Conservation (phyloP, 2,329 filamentous ascomycete species). For the Aaosphaeria arxii region DNA sequence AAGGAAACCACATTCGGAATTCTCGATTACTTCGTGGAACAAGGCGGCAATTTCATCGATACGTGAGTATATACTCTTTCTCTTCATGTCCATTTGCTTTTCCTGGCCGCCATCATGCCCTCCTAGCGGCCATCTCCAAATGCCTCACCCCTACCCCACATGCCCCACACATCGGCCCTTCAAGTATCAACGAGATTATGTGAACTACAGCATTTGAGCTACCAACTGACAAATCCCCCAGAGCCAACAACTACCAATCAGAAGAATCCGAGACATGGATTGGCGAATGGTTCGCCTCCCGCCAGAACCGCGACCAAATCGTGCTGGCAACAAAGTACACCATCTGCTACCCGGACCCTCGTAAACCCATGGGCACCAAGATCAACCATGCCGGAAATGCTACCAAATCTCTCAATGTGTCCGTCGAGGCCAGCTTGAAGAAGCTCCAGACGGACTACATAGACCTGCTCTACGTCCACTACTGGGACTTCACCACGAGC, state of each 20-base stretch:
- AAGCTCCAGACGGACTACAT: slow-evolving; percentile 43
- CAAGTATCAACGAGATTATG: background rate
- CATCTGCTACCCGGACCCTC: slow-evolving; percentile 22
- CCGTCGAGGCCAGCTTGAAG: slow-evolving; percentile 38
- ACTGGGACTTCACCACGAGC: slow-evolving; percentile 40
- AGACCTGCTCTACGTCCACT: slow-evolving; percentile 40
- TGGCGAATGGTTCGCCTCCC: slow-evolving; percentile 50
- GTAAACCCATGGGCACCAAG: slow-evolving; percentile 7
- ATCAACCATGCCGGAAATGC: slow-evolving; percentile 45
- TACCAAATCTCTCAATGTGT: slow-evolving; percentile 37
- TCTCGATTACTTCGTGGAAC: slow-evolving; percentile 46
- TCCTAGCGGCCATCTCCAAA: background rate
- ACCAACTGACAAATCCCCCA: slow-evolving; percentile 11
- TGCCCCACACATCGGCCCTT: background rate
- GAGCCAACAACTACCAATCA: slow-evolving; percentile 47
- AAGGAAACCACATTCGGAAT: slow-evolving; percentile 47
- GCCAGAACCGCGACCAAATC: slow-evolving; percentile 48
- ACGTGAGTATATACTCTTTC: slow-evolving; percentile 25
- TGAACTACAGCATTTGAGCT: background rate
- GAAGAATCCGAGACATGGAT: slow-evolving; percentile 49
- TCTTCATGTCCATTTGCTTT: background rate
- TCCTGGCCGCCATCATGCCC: background rate
- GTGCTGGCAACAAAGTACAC: slow-evolving; percentile 57
- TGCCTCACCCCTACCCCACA: background rate
- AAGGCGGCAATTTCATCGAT: slow-evolving; percentile 54